Base-by-base conservation (phyloP, 345 rosid species). In the Reutealis trisperma region DNA sequence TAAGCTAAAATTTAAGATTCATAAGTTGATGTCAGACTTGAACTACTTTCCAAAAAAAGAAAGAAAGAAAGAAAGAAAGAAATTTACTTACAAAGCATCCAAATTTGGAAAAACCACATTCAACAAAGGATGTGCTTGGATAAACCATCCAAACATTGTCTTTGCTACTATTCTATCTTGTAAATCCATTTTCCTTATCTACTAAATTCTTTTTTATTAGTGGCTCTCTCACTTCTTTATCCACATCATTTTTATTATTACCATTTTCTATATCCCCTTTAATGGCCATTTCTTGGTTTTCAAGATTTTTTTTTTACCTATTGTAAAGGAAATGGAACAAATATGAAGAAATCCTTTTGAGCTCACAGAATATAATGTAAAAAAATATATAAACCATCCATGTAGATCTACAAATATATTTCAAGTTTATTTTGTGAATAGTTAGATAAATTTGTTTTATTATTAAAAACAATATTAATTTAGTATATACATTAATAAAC, bases 101-200 rank as follows among this genome's bases (percentile, higher is more conserved):
- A 75, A 94, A 93, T 49, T 79, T 90, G 71, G 77, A 94, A 67
- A 97, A 90, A 16, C 97, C 98, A 65, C 94, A 93, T 27, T 90
- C 97, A 3, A 97, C 92, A n/a, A 93, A 90, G 34, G 89, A 85
- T 5, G 98, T 91, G 84, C 86, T 89, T 80, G 91, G 81, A 72
- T 94, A 94, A 79, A 90, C 92, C 93, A 88, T 94, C 91, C 93
- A 79, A 5, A 82, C 80, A 69, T 77, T 85, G 25, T 77, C 91
- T 13, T 74, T 81, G 76, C 81, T 79, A 81, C 73, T 73, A 7
- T 68, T 68, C 57, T 57, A 60, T 27, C 32, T 62, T 0, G 14
- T 55, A 13, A 73, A 58, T 66, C 83, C 80, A 22, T 61, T 78
- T 67, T 77, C 85, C 63, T 42, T 75, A 37, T 78, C 83, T 52